Evolutionary conservation across 2,329 filamentous ascomycete species (phyloP).

Genomic region (Colletotrichum abscissum): DNA sequence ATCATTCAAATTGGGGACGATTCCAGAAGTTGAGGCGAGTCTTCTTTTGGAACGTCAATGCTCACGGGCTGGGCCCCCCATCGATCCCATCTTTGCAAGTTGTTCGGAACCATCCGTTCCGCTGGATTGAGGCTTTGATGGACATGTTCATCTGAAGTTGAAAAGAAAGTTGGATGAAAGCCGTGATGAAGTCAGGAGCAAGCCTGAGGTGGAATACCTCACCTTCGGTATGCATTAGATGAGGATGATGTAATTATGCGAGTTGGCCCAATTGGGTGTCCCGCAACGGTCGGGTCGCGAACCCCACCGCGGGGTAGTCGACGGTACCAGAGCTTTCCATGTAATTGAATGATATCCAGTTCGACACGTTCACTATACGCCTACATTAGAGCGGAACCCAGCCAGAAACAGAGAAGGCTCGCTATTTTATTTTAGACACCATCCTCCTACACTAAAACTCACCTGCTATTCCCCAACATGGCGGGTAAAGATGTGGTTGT

Average conservation of each 20-base stretch:
- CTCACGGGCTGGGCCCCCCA: neutral
- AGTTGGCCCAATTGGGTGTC: constrained; percentile 24
- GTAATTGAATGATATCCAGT: neutral
- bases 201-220: neutral
- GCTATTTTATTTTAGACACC: no score
- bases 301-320: constrained; percentile 34
- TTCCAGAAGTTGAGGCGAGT: neutral
- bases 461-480: constrained; percentile 40
- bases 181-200: neutral
- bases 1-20: neutral
- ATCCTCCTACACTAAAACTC: neutral
- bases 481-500: constrained; percentile 71
- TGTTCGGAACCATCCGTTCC: neutral
- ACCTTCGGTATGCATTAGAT: constrained; percentile 11
- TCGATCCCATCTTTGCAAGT: neutral
- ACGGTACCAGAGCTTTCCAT: constrained; percentile 22
- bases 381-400: neutral
- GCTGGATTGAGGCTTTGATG: neutral
- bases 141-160: neutral
- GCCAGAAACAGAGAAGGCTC: neutral
- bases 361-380: neutral
- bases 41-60: neutral
- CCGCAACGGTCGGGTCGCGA: neutral
- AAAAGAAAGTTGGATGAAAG: neutral
- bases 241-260: constrained; percentile 33